Percentiles rank a stretch among this genome's conserved stretches.
Evolutionary conservation across 495 filamentous ascomycete genomes (phyloP).

Genomic region (Penicillium ochrochloron): DNA sequence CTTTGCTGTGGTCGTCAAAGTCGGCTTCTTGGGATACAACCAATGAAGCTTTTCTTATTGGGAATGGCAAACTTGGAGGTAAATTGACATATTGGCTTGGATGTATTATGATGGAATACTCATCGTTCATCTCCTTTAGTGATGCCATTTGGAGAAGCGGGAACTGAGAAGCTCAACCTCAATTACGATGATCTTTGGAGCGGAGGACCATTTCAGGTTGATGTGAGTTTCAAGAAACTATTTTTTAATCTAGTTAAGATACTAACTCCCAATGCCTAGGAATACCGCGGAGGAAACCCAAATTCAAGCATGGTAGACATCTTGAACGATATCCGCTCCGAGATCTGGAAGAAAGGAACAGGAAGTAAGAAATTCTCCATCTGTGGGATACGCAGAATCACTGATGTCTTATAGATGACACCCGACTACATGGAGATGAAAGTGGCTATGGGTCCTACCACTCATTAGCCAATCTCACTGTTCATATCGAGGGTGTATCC

Average conservation of each 20-base stretch:
- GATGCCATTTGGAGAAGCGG: constrained; percentile 9
- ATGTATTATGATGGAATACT: not conserved
- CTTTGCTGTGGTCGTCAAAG: constrained; percentile 9
- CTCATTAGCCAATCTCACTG: constrained; percentile 50
- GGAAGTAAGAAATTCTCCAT: not conserved
- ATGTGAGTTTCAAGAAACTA: not conserved
- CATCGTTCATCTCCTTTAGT: not conserved
- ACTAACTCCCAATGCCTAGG: not conserved
- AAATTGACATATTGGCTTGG: not conserved
- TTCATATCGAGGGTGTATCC: constrained; percentile 35
- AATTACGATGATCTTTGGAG: constrained; percentile 13
- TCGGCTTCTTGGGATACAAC: constrained; percentile 8
- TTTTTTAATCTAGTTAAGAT: not conserved
- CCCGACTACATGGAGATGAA: not conserved
- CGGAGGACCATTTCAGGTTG: constrained; percentile 11
- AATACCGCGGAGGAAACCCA: constrained; percentile 11
- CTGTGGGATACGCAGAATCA: too few relatives aligned
- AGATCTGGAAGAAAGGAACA: constrained; percentile 9
- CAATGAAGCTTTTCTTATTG: constrained; percentile 11
- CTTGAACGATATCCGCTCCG: constrained; percentile 6
- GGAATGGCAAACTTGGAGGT: constrained; percentile 14
- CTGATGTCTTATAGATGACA: not conserved
- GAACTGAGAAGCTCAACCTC: constrained; percentile 11
- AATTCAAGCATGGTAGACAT: constrained; percentile 11
- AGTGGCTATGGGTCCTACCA: constrained; percentile 47